Conservation (phyloP, 106 monocot species). For the Agapanthus africanus region DNA sequence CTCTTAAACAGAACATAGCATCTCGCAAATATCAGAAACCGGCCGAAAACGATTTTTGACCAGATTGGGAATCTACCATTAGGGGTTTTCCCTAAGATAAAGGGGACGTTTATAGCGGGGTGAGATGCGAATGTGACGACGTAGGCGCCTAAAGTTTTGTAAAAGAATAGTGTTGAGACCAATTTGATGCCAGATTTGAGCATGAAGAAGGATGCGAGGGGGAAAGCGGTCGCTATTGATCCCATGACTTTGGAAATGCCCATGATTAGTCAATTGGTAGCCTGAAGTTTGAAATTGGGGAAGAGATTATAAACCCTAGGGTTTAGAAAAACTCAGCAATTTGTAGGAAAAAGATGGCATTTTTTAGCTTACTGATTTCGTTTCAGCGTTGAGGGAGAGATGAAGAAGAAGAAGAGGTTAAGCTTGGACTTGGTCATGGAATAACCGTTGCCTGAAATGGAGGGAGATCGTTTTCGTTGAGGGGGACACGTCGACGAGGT, state of each 20-base stretch:
- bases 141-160: conserved; percentile 16
- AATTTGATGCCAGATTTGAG: conserved; percentile 8
- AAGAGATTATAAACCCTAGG: too few species aligned
- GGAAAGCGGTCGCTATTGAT: conserved; percentile 16
- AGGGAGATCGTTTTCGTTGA: too few species aligned
- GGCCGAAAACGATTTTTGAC: conserved; percentile 59
- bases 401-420: too few species aligned
- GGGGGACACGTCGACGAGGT: too few species aligned
- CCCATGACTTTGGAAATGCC: conserved; percentile 46
- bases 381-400: too few species aligned
- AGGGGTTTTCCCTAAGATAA: conserved; percentile 55
- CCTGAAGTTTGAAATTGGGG: too few species aligned
- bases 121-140: conserved; percentile 38
- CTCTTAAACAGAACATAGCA: conserved; percentile 43
- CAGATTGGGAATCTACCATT: conserved; percentile 67
- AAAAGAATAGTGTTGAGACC: conserved; percentile 8
- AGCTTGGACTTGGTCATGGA: too few species aligned
- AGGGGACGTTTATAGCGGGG: conserved; percentile 51
- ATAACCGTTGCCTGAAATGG: too few species aligned
- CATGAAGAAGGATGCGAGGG: conserved; percentile 23
- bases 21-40: conserved; percentile 36
- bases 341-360: too few species aligned
- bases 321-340: too few species aligned
- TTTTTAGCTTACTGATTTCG: too few species aligned
- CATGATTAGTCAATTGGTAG: too few species aligned